Evolutionary conservation across 2,329 filamentous ascomycete species (phyloP), one percentile per base, ranked within the genome.

Genomic region (Chrysosporium keratinophilum): DNA sequence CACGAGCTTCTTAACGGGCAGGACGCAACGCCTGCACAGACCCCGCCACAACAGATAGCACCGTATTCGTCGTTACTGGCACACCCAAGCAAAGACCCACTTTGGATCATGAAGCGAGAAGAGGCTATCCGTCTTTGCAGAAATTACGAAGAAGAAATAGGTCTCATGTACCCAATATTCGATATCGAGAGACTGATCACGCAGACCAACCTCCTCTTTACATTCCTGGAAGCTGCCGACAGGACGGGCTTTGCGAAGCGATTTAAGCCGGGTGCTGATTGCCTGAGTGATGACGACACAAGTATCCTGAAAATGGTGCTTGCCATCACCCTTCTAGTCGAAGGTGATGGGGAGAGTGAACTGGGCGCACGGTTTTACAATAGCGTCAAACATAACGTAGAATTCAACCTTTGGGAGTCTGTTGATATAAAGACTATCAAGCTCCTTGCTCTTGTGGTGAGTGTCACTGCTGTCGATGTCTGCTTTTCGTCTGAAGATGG

Each of bases 121-220:
- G 89, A 96, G 64, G 87, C 93, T 62, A 68, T 91, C 17, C 81
- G 88, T 1, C 71, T 96, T 12, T 88, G 87, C 59, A 77, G 80
- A 12, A 74, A 94, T 0, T 91, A 93, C 64, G 87, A 95, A 60
- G 89, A 96, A 62, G 90, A 96, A 66, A 84, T 94, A 62, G 88
- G 88, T 42, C 80, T 91, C 62, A 94, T 95, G 88, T 95, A 95
- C 66, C 91, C 91, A 0, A 80, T 95, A 3, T 69, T 95, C 45
- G 80, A 87, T 60, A 85, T 95, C 35, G 80, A 85, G 41, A 77
- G 77, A 41, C 74, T 94, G 39, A 82, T 87, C 37, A 74, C 75
- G 5, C 86, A 95, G 65, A 83, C 84, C 5, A 82, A 79, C 57
- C 76, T 78, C 56, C 72, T 95, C 1, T 84, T 83, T 54, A 76